Conservation (phyloP, 192 early-diverging fungal genomes). For the Pecoramyces ruminantium region DNA sequence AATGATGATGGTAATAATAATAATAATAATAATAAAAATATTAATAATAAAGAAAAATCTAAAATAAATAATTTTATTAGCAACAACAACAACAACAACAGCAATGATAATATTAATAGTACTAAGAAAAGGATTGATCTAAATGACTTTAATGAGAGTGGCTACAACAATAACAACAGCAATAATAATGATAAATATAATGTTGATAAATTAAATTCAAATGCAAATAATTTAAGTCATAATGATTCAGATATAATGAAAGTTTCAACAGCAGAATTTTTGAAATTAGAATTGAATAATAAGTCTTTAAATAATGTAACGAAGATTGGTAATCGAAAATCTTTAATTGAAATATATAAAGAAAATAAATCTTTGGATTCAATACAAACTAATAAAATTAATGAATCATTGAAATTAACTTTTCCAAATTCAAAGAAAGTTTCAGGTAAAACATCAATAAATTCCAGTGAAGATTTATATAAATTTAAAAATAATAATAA, state of each 20-base stretch:
- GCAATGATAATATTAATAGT: neutral
- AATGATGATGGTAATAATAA: neutral
- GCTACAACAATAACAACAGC: too few species aligned
- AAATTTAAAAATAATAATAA: neutral
- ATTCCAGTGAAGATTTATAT: neutral
- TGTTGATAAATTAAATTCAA: too few species aligned
- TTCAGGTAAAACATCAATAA: neutral
- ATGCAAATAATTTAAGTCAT: too few species aligned
- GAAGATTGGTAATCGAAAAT: neutral
- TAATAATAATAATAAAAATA: neutral
- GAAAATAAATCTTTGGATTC: neutral
- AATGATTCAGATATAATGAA: neutral
- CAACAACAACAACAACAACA: neutral
- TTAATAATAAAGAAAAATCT: too few species aligned
- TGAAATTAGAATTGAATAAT: neutral
- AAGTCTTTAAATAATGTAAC: neutral
- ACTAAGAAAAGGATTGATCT: neutral
- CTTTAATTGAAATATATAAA: neutral
- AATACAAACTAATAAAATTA: neutral
- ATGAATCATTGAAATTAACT: neutral
- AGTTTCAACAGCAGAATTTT: neutral
- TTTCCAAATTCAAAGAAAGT: neutral
- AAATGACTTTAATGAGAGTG: neutral
- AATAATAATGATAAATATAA: too few species aligned
- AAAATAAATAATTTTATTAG: too few species aligned